Base-by-base conservation (phyloP, 176 grass and related monocot species). In the Saccharum spontaneum region DNA sequence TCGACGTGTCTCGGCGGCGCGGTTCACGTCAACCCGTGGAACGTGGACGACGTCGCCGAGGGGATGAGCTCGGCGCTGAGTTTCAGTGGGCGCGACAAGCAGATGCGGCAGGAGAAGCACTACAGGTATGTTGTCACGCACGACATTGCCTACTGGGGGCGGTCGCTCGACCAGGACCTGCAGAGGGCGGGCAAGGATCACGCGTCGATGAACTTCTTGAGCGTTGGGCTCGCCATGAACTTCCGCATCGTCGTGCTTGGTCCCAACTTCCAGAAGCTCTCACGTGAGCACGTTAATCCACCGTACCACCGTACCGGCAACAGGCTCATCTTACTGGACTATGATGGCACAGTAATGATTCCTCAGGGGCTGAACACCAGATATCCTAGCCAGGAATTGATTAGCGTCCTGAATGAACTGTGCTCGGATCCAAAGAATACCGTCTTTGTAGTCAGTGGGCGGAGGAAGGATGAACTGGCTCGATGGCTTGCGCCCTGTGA, bases 291-390 rank as follows among this genome's bases (percentile, higher is more conserved):
- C 55, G 71, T 91, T 7, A 37, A 67, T 14, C 23, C 71, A 18
- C n/a, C 86, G 14, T 91, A 91, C 68, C 31, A 30, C 3, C 67
- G 50, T 73, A 93, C 81, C 30, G 31, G 49, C 30, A 55, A 37
- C 57, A 85, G 90, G 73, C 79, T 88, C 1, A 85, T 91, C 37
- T 44, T 91, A 17, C 31, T 91, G 33, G 90, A 91, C 76, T 91
- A 91, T 46, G 90, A 91, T 62, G 86, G 86, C 40, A 91, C 86
- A 20, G 64, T 91, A 8, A 55, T 91, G 64, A 66, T 78, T 41
- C 86, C 90, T 44, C 45, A 85, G 16, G 72, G 28, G 28, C 1
- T 52, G 16, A 75, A 34, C 26, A 11, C 7, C 15, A 81, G 84
- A 43, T 44, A 57, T 10, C 89, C 89, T 8, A 82, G 75, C 45